Evolutionary conservation across 1,284 basidiomycete species (phyloP), one percentile per base, ranked within the genome.

Genomic region (Neolentinus lepideus): DNA sequence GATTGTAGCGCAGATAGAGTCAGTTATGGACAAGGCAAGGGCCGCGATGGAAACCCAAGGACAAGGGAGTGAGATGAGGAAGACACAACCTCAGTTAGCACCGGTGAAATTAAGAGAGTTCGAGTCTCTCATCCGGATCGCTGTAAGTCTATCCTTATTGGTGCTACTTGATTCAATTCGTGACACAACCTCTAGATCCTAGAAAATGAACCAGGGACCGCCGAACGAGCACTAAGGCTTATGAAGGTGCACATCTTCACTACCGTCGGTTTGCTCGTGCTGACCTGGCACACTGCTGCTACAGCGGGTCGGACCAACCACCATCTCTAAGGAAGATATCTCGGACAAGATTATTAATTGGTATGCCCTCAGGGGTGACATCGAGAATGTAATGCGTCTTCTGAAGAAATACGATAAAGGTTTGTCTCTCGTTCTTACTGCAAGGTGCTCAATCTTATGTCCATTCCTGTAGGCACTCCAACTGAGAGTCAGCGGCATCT

Each of bases 401-500:
- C 19, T 85, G 38, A 60, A 71, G 36, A 67, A 67, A 33, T 72
- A 75, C 59, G 56, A 78, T n/a, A 64, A 70, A 58, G 69, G 83
- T 81, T 59, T 19, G 69, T 52, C 3, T 55, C 54, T 33, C 16
- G 12, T 16, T 26, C 21, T 16, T 43, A 26, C 1, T 8, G 46
- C 21, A 52, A 3, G 57, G 56, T 33, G 31, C 25, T 33, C 33
- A 6, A 14, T 47, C 53, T 25, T 46, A 50, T 56, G 52, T 53
- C 60, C 35, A 36, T 36, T 29, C 1, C 10, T 8, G 24, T 55
- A 82, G 77, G 62, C 10, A 57, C 69, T 12, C 81, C 82, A 27
- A 80, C 76, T 0, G 76, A 80, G 33, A 62, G 61, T 2, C 86
- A 88, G 59, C 80, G 83, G 2, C 82, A 91, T 63, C 73, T 88